A percentile compares a stretch with the other conserved stretches of the same genome.
Evolutionary conservation across 495 filamentous ascomycete genomes (phyloP).

Genomic region (Aspergillus egyptiacus): DNA sequence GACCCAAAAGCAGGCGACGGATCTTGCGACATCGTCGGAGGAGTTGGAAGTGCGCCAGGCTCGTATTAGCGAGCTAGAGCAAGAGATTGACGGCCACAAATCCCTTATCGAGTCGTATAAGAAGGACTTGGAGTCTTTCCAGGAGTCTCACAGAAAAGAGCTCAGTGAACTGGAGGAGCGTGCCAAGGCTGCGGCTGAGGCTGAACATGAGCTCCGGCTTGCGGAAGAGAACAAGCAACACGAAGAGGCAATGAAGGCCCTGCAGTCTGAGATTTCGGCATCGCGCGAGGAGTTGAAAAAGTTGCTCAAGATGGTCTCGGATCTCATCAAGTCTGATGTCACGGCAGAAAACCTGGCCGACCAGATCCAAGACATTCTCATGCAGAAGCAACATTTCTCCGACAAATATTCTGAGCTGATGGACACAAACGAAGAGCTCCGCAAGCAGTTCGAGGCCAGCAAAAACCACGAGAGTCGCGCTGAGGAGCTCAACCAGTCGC

Average conservation of each 20-base stretch:
- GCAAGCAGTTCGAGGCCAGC: conserved; percentile 51
- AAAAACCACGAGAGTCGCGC: conserved; percentile 35
- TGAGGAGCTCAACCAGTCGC: conserved; percentile 33
- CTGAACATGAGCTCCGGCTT: conserved; percentile 42
- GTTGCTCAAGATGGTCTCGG: conserved; percentile 46
- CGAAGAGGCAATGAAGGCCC: conserved; percentile 49
- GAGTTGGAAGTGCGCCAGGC: conserved; percentile 47
- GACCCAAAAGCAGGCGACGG: conserved; percentile 52
- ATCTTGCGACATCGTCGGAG: conserved; percentile 29
- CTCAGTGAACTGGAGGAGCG: conserved; percentile 43
- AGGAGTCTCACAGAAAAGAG: conserved; percentile 49
- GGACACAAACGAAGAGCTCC: conserved; percentile 36
- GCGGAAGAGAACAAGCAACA: conserved; percentile 49
- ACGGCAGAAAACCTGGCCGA: conserved; percentile 38
- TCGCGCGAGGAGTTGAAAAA: conserved; percentile 64
- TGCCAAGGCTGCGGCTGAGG: conserved; percentile 34
- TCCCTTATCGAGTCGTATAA: conserved; percentile 49
- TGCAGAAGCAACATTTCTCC: conserved; percentile 41
- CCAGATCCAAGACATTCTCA: conserved; percentile 44
- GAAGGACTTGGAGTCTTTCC: conserved; percentile 46
- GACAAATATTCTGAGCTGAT: conserved; percentile 43
- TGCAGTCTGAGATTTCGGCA: conserved; percentile 65
- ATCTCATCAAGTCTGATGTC: conserved; percentile 46
- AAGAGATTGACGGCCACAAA: conserved; percentile 50
- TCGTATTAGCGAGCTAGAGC: conserved; percentile 52